Percentiles rank a stretch among this genome's conserved stretches.
phyloP scores from a whole-genome alignment of 2,329 filamentous ascomycete genomes.

The Phaeoacremonium minimum region DNA sequence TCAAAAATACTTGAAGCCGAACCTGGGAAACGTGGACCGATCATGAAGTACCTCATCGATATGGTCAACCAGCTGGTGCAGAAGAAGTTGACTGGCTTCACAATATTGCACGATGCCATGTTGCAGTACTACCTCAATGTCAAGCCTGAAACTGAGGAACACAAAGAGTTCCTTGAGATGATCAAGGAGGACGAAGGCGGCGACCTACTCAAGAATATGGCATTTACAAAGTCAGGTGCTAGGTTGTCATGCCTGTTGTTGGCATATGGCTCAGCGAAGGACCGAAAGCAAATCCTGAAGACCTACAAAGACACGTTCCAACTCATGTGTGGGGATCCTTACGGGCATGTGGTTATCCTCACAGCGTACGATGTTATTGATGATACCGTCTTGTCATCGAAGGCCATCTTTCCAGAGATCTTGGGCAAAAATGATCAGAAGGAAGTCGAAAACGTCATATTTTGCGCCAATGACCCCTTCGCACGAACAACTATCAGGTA shows the following conservation, averaged over 20 bases:
- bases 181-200: conserved; percentile 89
- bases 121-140: conserved; percentile 88
- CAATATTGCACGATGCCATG: conserved; percentile 97
- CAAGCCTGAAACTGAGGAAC: conserved; percentile 72
- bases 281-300: conserved; percentile 80
- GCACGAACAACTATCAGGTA: conserved; percentile 71
- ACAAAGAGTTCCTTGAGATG: conserved; percentile 82
- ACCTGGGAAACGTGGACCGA: conserved; percentile 81
- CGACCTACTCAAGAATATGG: conserved; percentile 89
- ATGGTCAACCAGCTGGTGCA: conserved; percentile 91
- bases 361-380: conserved; percentile 88
- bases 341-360: conserved; percentile 78
- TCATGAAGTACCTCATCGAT: conserved; percentile 80
- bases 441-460: conserved; percentile 60
- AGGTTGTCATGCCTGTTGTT: conserved; percentile 76
- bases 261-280: conserved; percentile 84
- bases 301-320: conserved; percentile 88
- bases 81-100: conserved; percentile 96
- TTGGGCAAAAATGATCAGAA: conserved; percentile 66
- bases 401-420: conserved; percentile 83
- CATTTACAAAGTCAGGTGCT: conserved; percentile 87
- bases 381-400: conserved; percentile 84
- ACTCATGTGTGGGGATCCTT: conserved; percentile 73
- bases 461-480: conserved; percentile 60
- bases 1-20: conserved; percentile 68